Conservation (phyloP, 225 moss, liverwort and hornwort genomes). For the Physcomitrium patens region DNA sequence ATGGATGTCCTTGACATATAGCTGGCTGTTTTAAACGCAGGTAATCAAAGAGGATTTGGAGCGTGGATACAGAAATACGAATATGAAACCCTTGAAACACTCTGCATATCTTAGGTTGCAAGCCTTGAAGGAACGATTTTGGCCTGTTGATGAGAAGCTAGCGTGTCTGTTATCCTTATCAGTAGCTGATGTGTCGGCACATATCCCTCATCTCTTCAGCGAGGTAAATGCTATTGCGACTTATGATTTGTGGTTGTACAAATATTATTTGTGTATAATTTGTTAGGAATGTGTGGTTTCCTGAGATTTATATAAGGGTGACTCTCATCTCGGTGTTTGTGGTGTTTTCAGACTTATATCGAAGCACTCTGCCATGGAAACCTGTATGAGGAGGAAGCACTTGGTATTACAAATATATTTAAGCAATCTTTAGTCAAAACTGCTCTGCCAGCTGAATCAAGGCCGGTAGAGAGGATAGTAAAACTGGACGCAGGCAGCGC, state of each 20-base stretch:
- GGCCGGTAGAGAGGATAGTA: conserved; percentile 70
- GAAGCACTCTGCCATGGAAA: conserved; percentile 96
- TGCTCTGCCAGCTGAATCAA: conserved; percentile 58
- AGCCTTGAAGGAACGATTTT: conserved; percentile 79
- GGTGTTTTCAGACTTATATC: conserved; percentile 66
- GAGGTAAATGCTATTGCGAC: conserved; percentile 52
- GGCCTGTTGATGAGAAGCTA: conserved; percentile 89
- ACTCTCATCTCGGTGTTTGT: conserved; percentile 20
- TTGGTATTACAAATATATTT: conserved; percentile 73
- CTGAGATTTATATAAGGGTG: neutral
- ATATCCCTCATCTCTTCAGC: conserved; percentile 78
- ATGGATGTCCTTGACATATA: conserved; percentile 11
- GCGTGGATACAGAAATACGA: conserved; percentile 85
- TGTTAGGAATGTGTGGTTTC: neutral
- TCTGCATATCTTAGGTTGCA: conserved; percentile 81
- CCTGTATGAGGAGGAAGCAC: conserved; percentile 76
- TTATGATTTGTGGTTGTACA: neutral
- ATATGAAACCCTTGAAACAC: conserved; percentile 94
- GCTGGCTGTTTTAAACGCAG: conserved; percentile 43
- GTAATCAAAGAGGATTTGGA: conserved; percentile 91
- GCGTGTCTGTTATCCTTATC: conserved; percentile 69
- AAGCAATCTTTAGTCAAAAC: conserved; percentile 62
- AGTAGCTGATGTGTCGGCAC: conserved; percentile 67
- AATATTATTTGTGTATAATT: neutral
- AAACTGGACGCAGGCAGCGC: conserved; percentile 66